Base-by-base conservation (phyloP, 768 basidiomycete species). In the Mycena galericulata region DNA sequence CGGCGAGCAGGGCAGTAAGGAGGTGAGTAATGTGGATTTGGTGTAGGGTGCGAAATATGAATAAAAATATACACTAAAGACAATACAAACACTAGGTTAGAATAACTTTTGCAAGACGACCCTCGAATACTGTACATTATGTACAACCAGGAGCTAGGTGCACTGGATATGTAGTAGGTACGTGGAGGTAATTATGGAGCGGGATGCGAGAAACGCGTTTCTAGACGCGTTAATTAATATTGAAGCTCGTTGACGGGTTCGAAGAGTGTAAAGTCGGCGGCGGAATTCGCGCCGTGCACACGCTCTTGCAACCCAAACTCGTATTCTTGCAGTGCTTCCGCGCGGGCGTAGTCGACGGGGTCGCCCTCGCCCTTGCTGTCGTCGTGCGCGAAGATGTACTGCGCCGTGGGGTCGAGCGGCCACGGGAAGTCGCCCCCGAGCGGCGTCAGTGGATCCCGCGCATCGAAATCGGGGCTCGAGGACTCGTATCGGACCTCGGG, bases 281-380 rank as follows among this genome's bases (percentile, higher is more conserved):
- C 47, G 36, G 24, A 15, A 24, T 49, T 24, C 1, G 29, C 32
- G 36, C 30, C 20, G 24, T 38, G 30, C 12, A 68, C 56, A 22
- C 67, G 62, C 32, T 58, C 47, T 40, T 63, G 61, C 20, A 68
- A 27, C 8, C 67, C 67, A 20, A 34, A 30, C 7, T 68, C 41
- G 49, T 63, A 68, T 32, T 62, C 47, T 38, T 53, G 60, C 40
- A 68, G 36, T 43, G 67, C 67, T 22, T 17, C 58, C 14, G 12
- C 40, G 20, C 64, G 56, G 11, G 32, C 49, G 34, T 40, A 57
- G 36, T 67, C 50, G 24, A 29, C 54, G 15, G 41, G 40, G 18
- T 36, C 32, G 38, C 20, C 27, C 10, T 32, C 30, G 9, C 17
- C 38, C 20, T 29, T 53, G 10, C 14, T 34, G 20, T 15, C 26